A percentile compares a stretch with the other conserved stretches of the same genome.
Evolutionary conservation across 2,329 filamentous ascomycete genomes (phyloP).

Genomic region (Penicillium digitatum): DNA sequence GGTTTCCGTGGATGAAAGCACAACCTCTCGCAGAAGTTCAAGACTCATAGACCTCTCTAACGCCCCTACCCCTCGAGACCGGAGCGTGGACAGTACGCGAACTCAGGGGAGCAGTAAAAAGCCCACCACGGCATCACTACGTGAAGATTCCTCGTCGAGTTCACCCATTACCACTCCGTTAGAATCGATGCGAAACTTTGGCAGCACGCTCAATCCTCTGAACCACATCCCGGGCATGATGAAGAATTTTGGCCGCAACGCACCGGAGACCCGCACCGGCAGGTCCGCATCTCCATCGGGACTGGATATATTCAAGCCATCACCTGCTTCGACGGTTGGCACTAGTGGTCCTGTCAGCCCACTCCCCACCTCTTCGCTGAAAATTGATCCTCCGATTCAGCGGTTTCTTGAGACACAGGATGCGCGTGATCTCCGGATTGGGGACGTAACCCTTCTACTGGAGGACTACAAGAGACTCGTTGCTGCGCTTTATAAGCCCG

Average conservation of each 20-base stretch:
- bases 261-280: constrained; percentile 42
- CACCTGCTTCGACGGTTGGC: constrained; percentile 19
- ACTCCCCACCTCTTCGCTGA: constrained; percentile 10
- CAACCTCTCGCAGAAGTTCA: constrained; percentile 34
- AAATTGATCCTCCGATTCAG: constrained; percentile 59
- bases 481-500: constrained; percentile 54
- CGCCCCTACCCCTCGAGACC: constrained; percentile 62
- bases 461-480: constrained; percentile 72
- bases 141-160: constrained; percentile 21
- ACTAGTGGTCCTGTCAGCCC: constrained; percentile 10
- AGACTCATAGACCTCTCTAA: constrained; percentile 63
- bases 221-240: constrained; percentile 74
- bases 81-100: constrained; percentile 65
- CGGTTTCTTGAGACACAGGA: constrained; percentile 70
- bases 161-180: constrained; percentile 55
- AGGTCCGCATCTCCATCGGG: constrained; percentile 42
- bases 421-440: constrained; percentile 65
- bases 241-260: constrained; percentile 62
- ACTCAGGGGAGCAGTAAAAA: constrained; percentile 41
- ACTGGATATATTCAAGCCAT: constrained; percentile 37
- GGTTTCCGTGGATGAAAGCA: constrained; percentile 30
- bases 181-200: constrained; percentile 76
- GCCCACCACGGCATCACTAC: constrained; percentile 29
- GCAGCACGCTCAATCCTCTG: constrained; percentile 77
- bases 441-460: constrained; percentile 69